phyloP scores from a whole-genome alignment of 177 flowering plant species.

The Vitis hybrid region DNA sequence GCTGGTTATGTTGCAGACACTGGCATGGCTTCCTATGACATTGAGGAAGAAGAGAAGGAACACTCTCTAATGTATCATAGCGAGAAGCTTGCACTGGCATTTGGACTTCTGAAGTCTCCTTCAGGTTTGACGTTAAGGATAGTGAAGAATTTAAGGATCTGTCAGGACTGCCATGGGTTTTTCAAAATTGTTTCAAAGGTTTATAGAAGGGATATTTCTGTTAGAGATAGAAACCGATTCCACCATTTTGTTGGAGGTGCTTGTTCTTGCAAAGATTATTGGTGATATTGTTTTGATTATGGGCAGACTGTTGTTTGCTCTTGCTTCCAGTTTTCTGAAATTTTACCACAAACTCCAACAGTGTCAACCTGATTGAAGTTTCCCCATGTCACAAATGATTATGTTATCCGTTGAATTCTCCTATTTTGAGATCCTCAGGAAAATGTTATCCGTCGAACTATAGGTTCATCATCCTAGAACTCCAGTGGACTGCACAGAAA shows the following conservation, averaged over 20 bases:
- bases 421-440: too few species aligned
- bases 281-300: slow-evolving; percentile 17
- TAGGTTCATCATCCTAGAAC: too few species aligned
- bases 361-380: too few species aligned
- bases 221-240: slow-evolving; percentile 37
- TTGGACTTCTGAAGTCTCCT: slow-evolving; percentile 23
- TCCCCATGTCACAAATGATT: too few species aligned
- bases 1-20: slow-evolving; percentile 18
- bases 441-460: too few species aligned
- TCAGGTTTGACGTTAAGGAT: slow-evolving; percentile 22
- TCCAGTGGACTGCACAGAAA: too few species aligned
- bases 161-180: slow-evolving; percentile 34
- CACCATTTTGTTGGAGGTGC: slow-evolving; percentile 37
- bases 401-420: too few species aligned
- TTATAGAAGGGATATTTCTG: slow-evolving; percentile 25
- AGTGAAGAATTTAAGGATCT: slow-evolving; percentile 33
- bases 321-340: too few species aligned
- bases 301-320: too few species aligned
- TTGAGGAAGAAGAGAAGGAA: slow-evolving; percentile 39
- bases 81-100: slow-evolving; percentile 35
- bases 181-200: slow-evolving; percentile 32
- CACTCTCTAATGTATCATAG: slow-evolving; percentile 24
- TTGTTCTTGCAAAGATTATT: slow-evolving; percentile 39
- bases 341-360: too few species aligned
- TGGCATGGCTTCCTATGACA: slow-evolving; percentile 26